Evolutionary conservation across 116 monocot genomes (phyloP), one percentile per base, ranked within the genome.

Genomic region (Posidonia oceanica): DNA sequence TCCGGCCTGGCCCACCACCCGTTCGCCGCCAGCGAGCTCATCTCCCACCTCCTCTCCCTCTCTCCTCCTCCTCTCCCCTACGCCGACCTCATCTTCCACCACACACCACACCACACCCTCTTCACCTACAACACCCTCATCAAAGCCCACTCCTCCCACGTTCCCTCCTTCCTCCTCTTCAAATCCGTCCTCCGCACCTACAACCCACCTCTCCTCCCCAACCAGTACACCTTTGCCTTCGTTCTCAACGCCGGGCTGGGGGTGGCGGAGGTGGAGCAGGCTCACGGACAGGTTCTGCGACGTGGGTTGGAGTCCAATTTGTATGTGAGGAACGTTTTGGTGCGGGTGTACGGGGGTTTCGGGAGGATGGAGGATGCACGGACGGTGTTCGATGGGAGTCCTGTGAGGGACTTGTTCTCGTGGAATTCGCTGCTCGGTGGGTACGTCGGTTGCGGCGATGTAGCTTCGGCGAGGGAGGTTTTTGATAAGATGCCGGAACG

Each of bases 71-170:
- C 29, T 12, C 73, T 73, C 61, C 17, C 55, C 67, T 77, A 71
- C 68, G 70, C 80, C 52, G 51, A 70, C 48, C 73, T 71, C 68
- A 15, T 80, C 56, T 54, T 80, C 66, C 48, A 44, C 67, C 56
- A 66, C 52, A 71, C 77, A 52, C 67, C 77, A 17, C 61, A 66
- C 8, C 75, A 80, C 3, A 68, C 62, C 16, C 74, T 84, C 75
- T 80, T 80, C 75, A 74, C 75, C 61, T 80, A 70, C 77, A 84
- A 84, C 71, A 73, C 76, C 74, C 75, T 84, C 58, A 74, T 80
- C 71, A 63, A 52, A 39, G 72, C 75, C 52, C 73, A 63, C 61
- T 73, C 76, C 65, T 63, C 61, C 17, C 65, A 48, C 12, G 11
- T 69, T 36, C 37, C 66, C 51, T 67, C 71, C 18, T 48, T 73